Conservation (phyloP, 2,329 filamentous ascomycete genomes). For the Phyllosticta citriasiana region DNA sequence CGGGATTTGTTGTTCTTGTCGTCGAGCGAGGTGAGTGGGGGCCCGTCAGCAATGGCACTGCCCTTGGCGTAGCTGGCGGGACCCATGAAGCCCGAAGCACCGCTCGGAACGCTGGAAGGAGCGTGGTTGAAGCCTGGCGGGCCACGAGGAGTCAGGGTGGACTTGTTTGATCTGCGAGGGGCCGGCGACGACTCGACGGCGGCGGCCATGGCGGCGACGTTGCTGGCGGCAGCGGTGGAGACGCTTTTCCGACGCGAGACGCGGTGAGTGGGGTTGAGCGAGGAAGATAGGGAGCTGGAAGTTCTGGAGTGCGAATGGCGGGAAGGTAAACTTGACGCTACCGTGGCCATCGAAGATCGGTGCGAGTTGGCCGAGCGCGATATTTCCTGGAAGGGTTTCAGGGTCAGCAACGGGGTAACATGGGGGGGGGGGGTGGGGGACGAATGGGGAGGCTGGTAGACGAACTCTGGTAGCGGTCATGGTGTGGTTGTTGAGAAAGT, state of each 20-base stretch:
- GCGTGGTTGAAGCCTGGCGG: conserved; percentile 52
- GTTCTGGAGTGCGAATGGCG: conserved; percentile 32
- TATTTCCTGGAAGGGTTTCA: conserved; percentile 23
- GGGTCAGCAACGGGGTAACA: conserved; percentile 20
- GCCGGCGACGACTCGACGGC: conserved; percentile 52
- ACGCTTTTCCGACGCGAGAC: conserved; percentile 92
- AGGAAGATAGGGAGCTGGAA: conserved; percentile 69
- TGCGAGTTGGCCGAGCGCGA: conserved; percentile 36
- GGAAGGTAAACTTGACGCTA: conserved; percentile 47
- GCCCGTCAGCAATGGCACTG: conserved; percentile 61
- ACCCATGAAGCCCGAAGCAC: conserved; percentile 27
- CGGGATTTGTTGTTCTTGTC: conserved; percentile 42
- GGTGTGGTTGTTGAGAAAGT: neutral
- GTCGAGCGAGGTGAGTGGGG: conserved; percentile 42
- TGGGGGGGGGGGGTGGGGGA: conserved; percentile 3
- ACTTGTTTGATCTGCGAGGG: conserved; percentile 61
- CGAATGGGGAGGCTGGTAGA: too few species aligned
- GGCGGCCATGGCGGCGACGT: conserved; percentile 65
- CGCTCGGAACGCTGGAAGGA: conserved; percentile 57
- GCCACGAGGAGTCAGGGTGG: conserved; percentile 33
- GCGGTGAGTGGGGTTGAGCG: conserved; percentile 72
- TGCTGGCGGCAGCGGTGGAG: conserved; percentile 60
- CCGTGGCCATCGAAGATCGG: conserved; percentile 40
- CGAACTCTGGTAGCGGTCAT: conserved; percentile 32
- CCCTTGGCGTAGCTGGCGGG: conserved; percentile 38